Base-by-base conservation (phyloP, 345 rosid genomes). In the Durio zibethinus region DNA sequence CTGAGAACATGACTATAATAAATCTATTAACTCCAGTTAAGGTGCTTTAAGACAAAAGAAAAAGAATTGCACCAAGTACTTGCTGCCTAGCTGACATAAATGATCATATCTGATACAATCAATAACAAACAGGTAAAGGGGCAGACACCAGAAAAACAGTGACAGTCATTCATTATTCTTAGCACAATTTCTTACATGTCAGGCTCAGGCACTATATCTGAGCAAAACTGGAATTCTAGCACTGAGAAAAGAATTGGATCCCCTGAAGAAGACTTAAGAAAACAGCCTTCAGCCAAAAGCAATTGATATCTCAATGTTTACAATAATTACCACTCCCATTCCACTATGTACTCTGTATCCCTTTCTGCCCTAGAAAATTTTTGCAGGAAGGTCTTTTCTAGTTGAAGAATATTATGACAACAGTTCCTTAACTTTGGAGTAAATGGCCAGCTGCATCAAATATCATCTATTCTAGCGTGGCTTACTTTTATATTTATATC, bases 241-340 rank as follows among this genome's bases (percentile, higher is more conserved):
- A 31, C 36, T 60, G 77, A 60, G 16, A 36, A 43, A 60, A 59
- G 38, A 29, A 9, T 23, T 42, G 42, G 16, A 60, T 60, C 21
- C 35, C 50, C 47, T 40, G 12, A 38, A 25, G 38, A 69, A 69
- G 8, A 15, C 7, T 25, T 27, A 1, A 50, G 12, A 52, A 33
- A 72, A 72, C 75, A 50, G 31, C 45, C 70, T 75, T 75, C 77
- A 61, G 29, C 56, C 45, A 45, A 47, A 75, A 75, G 77, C 59
- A 75, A 61, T 62, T 43, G 70, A 75, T 74, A 5, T 50, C 68
- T 25, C 68, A 42, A 59, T 68, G 40, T 59, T 60, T 59, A 74
- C 15, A 14, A n/a, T 7, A 29, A 74, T 23, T 25, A 48, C 40
- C 56, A 16, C 0, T 47, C 4, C 42, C 56, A 29, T 48, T 70